Conservation (phyloP, 202 grass and related monocot genomes). For the Brachypodium distachyon region DNA sequence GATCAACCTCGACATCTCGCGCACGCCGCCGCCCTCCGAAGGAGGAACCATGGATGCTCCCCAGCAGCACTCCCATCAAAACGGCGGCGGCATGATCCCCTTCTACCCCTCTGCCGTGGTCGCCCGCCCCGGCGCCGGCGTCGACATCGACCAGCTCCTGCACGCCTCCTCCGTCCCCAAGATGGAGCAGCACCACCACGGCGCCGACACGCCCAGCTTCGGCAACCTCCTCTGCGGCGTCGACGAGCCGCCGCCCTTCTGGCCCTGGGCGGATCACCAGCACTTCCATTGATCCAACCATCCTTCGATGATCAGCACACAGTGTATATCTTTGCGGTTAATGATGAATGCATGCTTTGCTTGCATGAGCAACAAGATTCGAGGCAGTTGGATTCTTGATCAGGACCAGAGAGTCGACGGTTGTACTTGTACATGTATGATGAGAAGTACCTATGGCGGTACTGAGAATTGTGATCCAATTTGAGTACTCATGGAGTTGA, state of each 20-base stretch:
- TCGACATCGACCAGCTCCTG: constrained; percentile 75
- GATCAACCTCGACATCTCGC: constrained; percentile 94
- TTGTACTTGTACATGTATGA: background rate
- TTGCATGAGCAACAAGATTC: background rate
- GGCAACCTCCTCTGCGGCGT: constrained; percentile 81
- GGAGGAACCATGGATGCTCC: constrained; percentile 32
- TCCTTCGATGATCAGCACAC: background rate
- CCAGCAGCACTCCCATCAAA: background rate
- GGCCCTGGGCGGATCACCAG: constrained; percentile 90
- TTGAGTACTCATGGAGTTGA: constrained; percentile 1
- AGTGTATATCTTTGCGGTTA: background rate
- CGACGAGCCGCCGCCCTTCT: constrained; percentile 78
- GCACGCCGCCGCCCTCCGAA: constrained; percentile 57
- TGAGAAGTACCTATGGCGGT: background rate
- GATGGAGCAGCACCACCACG: constrained; percentile 36
- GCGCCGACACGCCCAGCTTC: constrained; percentile 43
- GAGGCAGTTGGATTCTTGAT: constrained; percentile 13
- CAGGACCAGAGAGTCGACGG: background rate
- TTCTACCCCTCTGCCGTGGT: constrained; percentile 64
- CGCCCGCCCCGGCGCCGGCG: constrained; percentile 5
- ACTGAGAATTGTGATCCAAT: background rate
- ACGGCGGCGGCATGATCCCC: constrained; percentile 32
- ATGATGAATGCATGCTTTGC: background rate
- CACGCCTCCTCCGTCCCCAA: constrained; percentile 41
- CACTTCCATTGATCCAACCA: constrained; percentile 91